These are phyloP conservation scores for Pleurotus citrinopileatus DNA, from an alignment of 768 basidiomycete genomes.

Conservation along the genomic window DNA sequence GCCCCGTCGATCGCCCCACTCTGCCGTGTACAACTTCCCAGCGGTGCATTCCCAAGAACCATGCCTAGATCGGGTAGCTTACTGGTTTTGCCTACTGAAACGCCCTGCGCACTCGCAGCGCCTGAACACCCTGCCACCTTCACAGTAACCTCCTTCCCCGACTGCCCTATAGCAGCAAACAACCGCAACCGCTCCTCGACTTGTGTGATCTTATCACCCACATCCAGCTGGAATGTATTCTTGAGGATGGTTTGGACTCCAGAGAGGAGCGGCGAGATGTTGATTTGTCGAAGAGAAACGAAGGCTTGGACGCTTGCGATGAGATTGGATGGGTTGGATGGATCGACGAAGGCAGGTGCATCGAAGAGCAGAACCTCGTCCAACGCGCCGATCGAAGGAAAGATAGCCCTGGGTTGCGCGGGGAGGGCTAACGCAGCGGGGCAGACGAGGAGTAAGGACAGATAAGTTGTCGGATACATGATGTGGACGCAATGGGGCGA, in stretches of 20 bases:
- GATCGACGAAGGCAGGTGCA: conserved; percentile 36
- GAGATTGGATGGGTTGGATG: conserved; percentile 27
- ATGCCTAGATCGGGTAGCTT: conserved; percentile 30
- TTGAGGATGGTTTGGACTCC: conserved; percentile 21
- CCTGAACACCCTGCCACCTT: conserved; percentile 28
- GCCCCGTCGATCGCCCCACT: conserved; percentile 12
- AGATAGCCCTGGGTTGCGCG: background rate
- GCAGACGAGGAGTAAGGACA: conserved; percentile 2
- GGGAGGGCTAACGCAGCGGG: conserved; percentile 1
- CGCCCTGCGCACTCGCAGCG: conserved; percentile 11
- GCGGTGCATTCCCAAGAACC: conserved; percentile 26
- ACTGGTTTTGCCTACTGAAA: conserved; percentile 25
- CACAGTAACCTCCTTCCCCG: conserved; percentile 28
- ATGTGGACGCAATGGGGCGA: no score
- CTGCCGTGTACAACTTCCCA: conserved; percentile 28
- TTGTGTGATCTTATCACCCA: conserved; percentile 23
- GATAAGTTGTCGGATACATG: background rate
- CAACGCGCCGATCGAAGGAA: conserved; percentile 18
- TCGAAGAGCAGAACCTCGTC: conserved; percentile 38
- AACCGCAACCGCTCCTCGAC: conserved; percentile 29
- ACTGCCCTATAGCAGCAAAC: conserved; percentile 29
- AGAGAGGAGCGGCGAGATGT: conserved; percentile 19
- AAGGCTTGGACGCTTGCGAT: conserved; percentile 32
- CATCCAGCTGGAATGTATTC: conserved; percentile 25
- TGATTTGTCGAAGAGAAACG: conserved; percentile 29